Percentiles rank a stretch among this genome's conserved stretches.
Conservation (phyloP, 768 basidiomycete genomes). For the Mycena albidolilacea region DNA sequence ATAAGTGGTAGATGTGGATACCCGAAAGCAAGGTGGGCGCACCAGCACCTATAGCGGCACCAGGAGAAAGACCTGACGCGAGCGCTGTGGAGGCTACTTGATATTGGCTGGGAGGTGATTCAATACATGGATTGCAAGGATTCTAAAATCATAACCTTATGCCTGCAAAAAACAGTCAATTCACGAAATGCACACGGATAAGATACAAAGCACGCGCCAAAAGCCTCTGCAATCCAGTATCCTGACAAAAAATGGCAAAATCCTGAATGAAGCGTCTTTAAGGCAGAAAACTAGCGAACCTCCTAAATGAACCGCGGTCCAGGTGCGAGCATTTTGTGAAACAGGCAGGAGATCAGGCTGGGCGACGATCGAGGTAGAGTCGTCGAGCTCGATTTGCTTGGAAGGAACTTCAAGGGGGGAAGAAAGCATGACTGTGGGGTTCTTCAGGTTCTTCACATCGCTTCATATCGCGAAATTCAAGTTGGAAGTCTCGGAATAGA, state of each 20-base stretch:
- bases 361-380: not conserved
- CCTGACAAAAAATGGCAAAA: not conserved
- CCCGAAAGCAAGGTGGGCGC: not conserved
- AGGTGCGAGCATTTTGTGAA: constrained; percentile 32
- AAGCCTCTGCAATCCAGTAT: constrained; percentile 44
- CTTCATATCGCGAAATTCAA: not conserved
- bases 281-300: constrained; percentile 1
- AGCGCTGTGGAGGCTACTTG: constrained; percentile 42
- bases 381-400: constrained; percentile 11
- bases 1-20: not conserved
- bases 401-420: not conserved
- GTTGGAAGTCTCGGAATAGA: not conserved
- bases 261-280: not conserved
- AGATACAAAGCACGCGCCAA: constrained; percentile 20
- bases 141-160: constrained; percentile 21
- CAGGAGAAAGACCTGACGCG: constrained; percentile 38
- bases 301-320: constrained; percentile 35
- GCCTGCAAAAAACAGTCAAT: constrained; percentile 16
- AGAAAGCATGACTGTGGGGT: constrained; percentile 13
- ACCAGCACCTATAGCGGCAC: constrained; percentile 40
- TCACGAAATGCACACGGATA: not conserved
- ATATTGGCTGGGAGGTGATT: constrained; percentile 37
- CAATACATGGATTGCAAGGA: not conserved
- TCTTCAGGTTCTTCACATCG: not conserved
- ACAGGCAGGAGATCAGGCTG: constrained; percentile 40